Conservation (phyloP, 73 alveolate genomes). For the Tetrahymena thermophila region DNA sequence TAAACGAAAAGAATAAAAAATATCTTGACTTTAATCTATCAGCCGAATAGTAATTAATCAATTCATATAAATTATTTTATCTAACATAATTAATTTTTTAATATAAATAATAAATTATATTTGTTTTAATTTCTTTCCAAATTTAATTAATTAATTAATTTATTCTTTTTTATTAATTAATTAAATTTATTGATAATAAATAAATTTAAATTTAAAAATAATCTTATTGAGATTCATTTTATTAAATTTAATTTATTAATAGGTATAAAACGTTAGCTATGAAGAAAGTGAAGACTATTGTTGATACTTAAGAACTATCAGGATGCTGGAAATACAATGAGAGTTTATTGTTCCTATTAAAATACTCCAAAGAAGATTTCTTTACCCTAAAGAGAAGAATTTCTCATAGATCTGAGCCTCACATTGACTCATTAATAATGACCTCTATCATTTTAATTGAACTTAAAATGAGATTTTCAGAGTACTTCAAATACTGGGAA, state of each 20-base stretch:
- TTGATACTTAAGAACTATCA: background rate
- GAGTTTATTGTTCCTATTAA: background rate
- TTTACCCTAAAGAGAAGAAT: background rate
- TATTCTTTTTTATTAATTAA: too few species aligned
- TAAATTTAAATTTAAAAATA: too few species aligned
- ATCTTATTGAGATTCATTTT: too few species aligned
- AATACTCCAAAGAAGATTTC: background rate
- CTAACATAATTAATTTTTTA: background rate
- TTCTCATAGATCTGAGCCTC: background rate
- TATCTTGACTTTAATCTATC: background rate
- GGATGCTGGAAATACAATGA: background rate
- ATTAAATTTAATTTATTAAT: background rate
- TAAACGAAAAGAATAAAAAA: background rate
- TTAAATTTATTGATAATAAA: too few species aligned
- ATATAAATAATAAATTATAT: too few species aligned
- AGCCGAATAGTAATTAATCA: background rate
- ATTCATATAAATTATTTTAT: too few species aligned
- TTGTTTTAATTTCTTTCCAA: too few species aligned
- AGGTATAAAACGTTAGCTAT: background rate
- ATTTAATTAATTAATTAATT: too few species aligned
- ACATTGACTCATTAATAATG: background rate
- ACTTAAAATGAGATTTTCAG: background rate
- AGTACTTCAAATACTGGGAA: background rate
- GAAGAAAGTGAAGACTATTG: background rate
- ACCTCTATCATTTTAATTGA: background rate